A percentile compares a stretch with the other conserved stretches of the same genome.
These are phyloP conservation scores for Solanum aculeatissimum DNA, from an alignment of 305 asterid genomes.

Conservation along the genomic window DNA sequence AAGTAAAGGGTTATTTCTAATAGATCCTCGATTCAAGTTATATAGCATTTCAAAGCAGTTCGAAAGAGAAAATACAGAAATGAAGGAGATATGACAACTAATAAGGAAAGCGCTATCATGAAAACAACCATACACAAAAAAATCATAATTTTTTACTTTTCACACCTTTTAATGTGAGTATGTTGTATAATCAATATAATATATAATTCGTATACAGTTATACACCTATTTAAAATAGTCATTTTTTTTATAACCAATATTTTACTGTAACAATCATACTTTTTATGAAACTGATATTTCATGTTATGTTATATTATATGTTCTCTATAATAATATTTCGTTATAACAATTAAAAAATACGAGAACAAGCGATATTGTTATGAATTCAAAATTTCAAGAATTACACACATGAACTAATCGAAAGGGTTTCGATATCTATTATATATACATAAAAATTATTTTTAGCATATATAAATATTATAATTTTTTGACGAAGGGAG, in stretches of 20 bases:
- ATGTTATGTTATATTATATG: neutral
- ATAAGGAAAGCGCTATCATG: too few relatives aligned
- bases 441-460: too few relatives aligned
- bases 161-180: too few relatives aligned
- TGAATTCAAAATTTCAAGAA: neutral
- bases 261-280: neutral
- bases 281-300: neutral
- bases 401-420: too few relatives aligned
- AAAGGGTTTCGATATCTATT: too few relatives aligned
- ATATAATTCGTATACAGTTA: neutral
- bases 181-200: too few relatives aligned
- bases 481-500: too few relatives aligned
- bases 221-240: too few relatives aligned
- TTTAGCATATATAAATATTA: too few relatives aligned
- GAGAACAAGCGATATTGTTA: neutral
- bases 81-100: too few relatives aligned
- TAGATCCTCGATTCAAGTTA: neutral
- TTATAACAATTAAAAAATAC: neutral
- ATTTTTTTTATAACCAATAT: neutral
- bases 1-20: accelerated
- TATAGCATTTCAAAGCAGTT: neutral
- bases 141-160: too few relatives aligned
- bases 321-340: neutral
- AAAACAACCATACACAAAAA: too few relatives aligned
- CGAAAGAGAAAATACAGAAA: neutral